These are phyloP conservation scores for Euclidium syriacum DNA, from an alignment of 345 rosid species.

Conservation along the genomic window DNA sequence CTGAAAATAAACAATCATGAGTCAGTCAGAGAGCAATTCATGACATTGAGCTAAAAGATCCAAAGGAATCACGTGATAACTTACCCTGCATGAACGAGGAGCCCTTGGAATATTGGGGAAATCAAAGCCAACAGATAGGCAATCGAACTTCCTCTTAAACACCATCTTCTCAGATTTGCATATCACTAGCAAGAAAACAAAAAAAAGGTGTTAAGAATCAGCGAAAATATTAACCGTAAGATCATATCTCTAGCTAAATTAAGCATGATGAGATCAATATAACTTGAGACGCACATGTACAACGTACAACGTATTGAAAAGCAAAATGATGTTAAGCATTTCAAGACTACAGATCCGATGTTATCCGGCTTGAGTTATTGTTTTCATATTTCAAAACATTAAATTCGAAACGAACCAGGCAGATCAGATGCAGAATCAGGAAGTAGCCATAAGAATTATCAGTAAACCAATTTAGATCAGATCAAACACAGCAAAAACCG, in stretches of 20 bases:
- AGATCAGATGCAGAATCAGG: not conserved
- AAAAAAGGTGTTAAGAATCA: not conserved
- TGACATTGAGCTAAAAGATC: not conserved
- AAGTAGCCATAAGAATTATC: not conserved
- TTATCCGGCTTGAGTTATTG: not conserved
- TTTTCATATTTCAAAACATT: not conserved
- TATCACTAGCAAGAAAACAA: slow-evolving; percentile 21
- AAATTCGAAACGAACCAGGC: not conserved
- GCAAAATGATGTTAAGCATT: not conserved
- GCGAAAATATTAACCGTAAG: slow-evolving; percentile 24
- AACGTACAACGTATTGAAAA: not conserved
- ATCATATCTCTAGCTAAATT: slow-evolving; percentile 6
- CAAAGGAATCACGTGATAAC: not conserved
- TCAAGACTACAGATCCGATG: not conserved
- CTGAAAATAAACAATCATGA: slow-evolving; percentile 34
- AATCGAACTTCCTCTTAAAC: slow-evolving; percentile 65
- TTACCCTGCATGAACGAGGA: slow-evolving; percentile 89
- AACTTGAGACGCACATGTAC: not conserved
- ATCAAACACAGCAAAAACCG: slow-evolving; percentile 12
- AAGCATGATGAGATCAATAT: not conserved
- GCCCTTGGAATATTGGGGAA: slow-evolving; percentile 59
- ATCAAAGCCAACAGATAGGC: slow-evolving; percentile 54
- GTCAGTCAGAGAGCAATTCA: slow-evolving; percentile 21
- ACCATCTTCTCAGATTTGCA: slow-evolving; percentile 68
- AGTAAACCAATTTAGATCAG: slow-evolving; percentile 9